Conservation (phyloP, 306 rosid genomes). For the Cercis canadensis region DNA sequence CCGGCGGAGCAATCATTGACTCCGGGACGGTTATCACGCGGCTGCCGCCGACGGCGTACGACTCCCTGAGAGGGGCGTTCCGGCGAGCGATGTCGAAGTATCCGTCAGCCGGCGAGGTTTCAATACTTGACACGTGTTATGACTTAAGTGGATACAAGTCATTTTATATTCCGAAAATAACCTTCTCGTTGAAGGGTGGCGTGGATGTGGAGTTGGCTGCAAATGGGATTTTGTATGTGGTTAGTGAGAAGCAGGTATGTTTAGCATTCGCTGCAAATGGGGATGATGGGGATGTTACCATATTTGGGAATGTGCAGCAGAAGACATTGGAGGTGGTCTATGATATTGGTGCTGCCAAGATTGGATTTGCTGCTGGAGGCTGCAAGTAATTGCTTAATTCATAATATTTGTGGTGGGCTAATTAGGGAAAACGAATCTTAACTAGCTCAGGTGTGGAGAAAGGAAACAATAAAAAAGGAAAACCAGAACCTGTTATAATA, state of each 20-base stretch:
- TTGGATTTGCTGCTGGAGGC: slow-evolving; percentile 63
- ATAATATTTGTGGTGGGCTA: neutral
- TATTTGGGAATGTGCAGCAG: slow-evolving; percentile 82
- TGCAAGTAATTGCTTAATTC: slow-evolving; percentile 46
- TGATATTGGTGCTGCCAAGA: slow-evolving; percentile 58
- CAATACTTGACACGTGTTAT: slow-evolving; percentile 73
- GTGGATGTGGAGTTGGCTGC: slow-evolving; percentile 39
- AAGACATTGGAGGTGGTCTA: slow-evolving; percentile 62
- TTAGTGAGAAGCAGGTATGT: slow-evolving; percentile 49
- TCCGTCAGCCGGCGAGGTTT: slow-evolving; percentile 28
- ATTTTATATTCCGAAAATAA: slow-evolving; percentile 46
- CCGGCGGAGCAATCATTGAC: slow-evolving; percentile 65
- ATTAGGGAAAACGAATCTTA: slow-evolving; percentile 22
- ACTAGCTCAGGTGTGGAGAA: too few relatives aligned
- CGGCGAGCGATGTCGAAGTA: slow-evolving; percentile 51
- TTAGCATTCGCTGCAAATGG: slow-evolving; percentile 64
- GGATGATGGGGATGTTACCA: slow-evolving; percentile 45
- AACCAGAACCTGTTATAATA: too few relatives aligned
- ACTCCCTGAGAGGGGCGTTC: slow-evolving; percentile 43
- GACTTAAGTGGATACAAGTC: slow-evolving; percentile 37
- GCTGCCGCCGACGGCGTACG: slow-evolving; percentile 66
- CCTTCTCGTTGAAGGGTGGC: slow-evolving; percentile 46
- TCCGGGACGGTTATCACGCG: slow-evolving; percentile 79
- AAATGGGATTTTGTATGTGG: slow-evolving; percentile 41
- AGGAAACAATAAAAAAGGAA: too few relatives aligned